These are phyloP conservation scores for Mixia osmundae DNA, from an alignment of 1,284 basidiomycete genomes.

Conservation along the genomic window DNA sequence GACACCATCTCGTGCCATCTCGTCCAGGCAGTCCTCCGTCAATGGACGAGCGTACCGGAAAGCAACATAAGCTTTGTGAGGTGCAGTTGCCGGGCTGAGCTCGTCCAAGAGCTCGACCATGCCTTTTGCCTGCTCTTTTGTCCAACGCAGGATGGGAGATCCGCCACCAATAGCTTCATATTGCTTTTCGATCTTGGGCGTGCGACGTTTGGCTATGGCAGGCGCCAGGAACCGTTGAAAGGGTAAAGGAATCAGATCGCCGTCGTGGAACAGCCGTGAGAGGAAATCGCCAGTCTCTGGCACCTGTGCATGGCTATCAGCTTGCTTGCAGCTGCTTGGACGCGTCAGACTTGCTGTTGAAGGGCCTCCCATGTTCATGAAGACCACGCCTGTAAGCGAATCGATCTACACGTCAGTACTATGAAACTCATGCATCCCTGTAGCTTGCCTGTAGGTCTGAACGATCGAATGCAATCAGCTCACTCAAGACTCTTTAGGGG, in stretches of 20 bases:
- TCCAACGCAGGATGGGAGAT: conserved; percentile 89
- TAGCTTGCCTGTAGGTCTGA: too few relatives aligned
- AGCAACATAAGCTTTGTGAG: conserved; percentile 86
- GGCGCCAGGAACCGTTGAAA: conserved; percentile 74
- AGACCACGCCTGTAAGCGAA: conserved; percentile 52
- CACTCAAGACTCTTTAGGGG: too few relatives aligned
- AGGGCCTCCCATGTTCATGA: conserved; percentile 98
- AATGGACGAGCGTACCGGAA: conserved; percentile 77
- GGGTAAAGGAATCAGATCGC: conserved; percentile 86
- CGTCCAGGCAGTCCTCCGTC: conserved; percentile 54
- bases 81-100: conserved; percentile 69
- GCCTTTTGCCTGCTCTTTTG: conserved; percentile 60
- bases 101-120: conserved; percentile 87
- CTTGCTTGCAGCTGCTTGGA: background rate
- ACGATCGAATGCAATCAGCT: too few relatives aligned
- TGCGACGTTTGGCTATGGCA: conserved; percentile 67
- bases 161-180: conserved; percentile 90
- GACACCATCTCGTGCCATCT: conserved; percentile 79
- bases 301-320: too few relatives aligned
- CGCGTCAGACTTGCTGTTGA: conserved; percentile 27
- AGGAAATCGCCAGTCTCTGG: conserved; percentile 39
- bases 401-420: too few relatives aligned
- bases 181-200: conserved; percentile 82
- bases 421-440: too few relatives aligned
- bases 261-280: conserved; percentile 77